phyloP scores from a whole-genome alignment of 805 yeast genomes.

The Nakazawaea wickerhamii region DNA sequence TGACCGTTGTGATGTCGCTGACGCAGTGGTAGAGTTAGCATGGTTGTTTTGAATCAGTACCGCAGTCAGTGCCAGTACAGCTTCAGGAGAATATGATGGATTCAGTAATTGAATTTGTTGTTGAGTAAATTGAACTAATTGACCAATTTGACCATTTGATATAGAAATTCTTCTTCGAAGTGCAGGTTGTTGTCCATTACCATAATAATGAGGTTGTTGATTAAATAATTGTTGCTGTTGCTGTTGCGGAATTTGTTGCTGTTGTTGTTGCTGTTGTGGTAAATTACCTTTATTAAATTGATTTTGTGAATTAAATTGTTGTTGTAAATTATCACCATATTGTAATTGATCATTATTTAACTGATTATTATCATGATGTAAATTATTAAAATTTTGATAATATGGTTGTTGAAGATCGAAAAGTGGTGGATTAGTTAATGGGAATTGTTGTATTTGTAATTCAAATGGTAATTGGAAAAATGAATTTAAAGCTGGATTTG shows the following conservation, averaged over 20 bases:
- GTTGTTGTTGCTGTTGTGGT: not conserved
- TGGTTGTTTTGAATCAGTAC: constrained; percentile 1
- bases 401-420: constrained; percentile 22
- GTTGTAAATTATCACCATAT: not conserved
- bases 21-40: no score
- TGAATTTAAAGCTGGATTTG: constrained; percentile 11
- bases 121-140: constrained; percentile 39
- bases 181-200: constrained; percentile 14
- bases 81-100: constrained; percentile 11
- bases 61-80: constrained; percentile 9
- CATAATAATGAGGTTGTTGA: not conserved
- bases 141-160: constrained; percentile 83
- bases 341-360: not conserved
- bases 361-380: not conserved
- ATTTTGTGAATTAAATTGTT: no score
- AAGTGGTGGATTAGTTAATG: constrained; percentile 31
- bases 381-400: constrained; percentile 2
- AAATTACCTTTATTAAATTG: no score
- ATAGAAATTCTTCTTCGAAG: constrained; percentile 67
- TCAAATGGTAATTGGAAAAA: constrained; percentile 14
- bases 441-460: constrained; percentile 24
- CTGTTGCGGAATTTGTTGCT: not conserved
- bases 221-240: not conserved
- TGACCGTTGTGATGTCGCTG: no score
- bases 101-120: constrained; percentile 13